Evolutionary conservation across 306 rosid species (phyloP).

Genomic region (Pueraria montana): DNA sequence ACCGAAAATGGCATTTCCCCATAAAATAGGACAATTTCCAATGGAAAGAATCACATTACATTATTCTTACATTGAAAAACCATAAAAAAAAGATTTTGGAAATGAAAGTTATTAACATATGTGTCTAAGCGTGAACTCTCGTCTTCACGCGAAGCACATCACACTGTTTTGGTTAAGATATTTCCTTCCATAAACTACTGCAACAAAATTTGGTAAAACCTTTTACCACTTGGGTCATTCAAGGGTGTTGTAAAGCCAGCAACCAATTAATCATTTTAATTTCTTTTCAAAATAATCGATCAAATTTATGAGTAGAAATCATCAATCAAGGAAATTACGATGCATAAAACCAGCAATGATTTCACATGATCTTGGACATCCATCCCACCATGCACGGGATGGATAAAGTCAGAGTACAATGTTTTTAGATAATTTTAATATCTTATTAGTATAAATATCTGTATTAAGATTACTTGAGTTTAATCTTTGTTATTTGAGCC

Average conservation of each 20-base stretch:
- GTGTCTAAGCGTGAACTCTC: constrained; percentile 10
- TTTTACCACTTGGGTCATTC: constrained; percentile 4
- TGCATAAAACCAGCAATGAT: constrained; percentile 23
- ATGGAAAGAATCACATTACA: constrained; percentile 49
- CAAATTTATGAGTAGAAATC: neutral
- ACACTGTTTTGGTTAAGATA: constrained; percentile 1
- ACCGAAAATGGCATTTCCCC: constrained; percentile 40
- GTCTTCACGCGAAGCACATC: neutral
- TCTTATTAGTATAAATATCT: neutral
- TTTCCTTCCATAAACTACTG: neutral
- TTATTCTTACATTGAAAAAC: constrained; percentile 45
- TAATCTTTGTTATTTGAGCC: neutral
- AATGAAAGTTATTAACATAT: neutral
- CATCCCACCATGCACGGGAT: neutral
- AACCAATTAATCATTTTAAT: neutral
- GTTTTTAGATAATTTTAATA: neutral
- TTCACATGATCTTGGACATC: constrained; percentile 26
- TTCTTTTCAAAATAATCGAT: neutral
- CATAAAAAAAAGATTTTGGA: neutral
- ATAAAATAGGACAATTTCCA: constrained; percentile 17
- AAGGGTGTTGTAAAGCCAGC: constrained; percentile 11
- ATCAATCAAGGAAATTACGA: neutral
- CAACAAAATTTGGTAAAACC: neutral
- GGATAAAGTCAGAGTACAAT: neutral
- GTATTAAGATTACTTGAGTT: neutral